Percentiles rank a stretch among this genome's conserved stretches.
Evolutionary conservation across 768 basidiomycete species (phyloP).

Genomic region (Daedaleopsis sinensis): DNA sequence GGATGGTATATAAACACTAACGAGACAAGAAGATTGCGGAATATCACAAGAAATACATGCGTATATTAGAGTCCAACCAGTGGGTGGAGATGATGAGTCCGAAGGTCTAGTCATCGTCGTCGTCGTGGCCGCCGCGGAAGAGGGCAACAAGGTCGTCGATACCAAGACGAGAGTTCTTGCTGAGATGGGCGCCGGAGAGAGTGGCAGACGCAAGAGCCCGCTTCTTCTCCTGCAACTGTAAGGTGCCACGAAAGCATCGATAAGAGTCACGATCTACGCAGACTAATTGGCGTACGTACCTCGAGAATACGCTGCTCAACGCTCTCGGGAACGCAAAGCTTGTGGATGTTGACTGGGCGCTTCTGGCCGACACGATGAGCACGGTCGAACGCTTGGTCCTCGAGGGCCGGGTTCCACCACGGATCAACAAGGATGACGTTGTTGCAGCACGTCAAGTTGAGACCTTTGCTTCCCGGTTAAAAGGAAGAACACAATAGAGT

Average conservation of each 20-base stretch:
- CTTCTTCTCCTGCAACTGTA: slow-evolving; percentile 89
- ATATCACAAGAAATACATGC: neutral
- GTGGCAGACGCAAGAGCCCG: slow-evolving; percentile 83
- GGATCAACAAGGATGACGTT: slow-evolving; percentile 92
- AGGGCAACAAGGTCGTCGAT: slow-evolving; percentile 85
- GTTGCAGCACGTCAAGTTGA: slow-evolving; percentile 92
- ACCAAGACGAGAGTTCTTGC: slow-evolving; percentile 74
- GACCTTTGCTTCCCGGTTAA: slow-evolving; percentile 34
- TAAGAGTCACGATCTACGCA: neutral
- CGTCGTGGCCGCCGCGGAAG: slow-evolving; percentile 62
- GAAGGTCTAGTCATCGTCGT: slow-evolving; percentile 47
- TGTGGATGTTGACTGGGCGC: slow-evolving; percentile 84
- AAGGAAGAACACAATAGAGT: too few species aligned
- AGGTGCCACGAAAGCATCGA: neutral
- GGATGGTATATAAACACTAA: neutral
- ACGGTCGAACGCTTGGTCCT: slow-evolving; percentile 95
- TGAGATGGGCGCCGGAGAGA: slow-evolving; percentile 85
- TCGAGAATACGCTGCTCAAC: slow-evolving; percentile 86
- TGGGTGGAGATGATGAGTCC: neutral
- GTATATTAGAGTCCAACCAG: neutral
- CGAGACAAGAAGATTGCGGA: neutral
- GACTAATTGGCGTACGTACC: slow-evolving; percentile 38
- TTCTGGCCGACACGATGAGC: slow-evolving; percentile 90
- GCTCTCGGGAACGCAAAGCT: slow-evolving; percentile 83
- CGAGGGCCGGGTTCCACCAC: slow-evolving; percentile 94